phyloP scores from a whole-genome alignment of 805 yeast genomes.

The Starmerella gropengiesseri region DNA sequence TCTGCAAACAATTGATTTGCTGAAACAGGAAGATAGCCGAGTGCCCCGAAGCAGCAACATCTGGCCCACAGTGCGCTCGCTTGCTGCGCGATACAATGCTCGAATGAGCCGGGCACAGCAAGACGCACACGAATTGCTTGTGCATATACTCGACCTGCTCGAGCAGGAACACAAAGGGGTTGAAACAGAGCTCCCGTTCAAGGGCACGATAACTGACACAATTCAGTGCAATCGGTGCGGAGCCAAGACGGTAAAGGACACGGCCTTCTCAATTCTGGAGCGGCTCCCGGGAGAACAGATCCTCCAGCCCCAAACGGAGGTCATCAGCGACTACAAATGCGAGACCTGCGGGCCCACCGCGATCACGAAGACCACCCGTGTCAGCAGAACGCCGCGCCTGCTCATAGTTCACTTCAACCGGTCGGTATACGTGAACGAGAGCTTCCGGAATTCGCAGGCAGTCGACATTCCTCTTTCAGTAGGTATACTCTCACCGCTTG shows the following conservation, averaged over 20 bases:
- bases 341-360: conserved; percentile 48
- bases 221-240: conserved; percentile 62
- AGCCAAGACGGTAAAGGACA: conserved; percentile 45
- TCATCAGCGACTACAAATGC: conserved; percentile 68
- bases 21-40: conserved; percentile 51
- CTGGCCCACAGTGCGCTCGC: conserved; percentile 63
- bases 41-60: conserved; percentile 51
- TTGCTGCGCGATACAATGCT: conserved; percentile 64
- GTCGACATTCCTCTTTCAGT: conserved; percentile 47
- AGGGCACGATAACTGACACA: conserved; percentile 54
- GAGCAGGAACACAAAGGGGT: conserved; percentile 41
- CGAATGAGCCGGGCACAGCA: conserved; percentile 74
- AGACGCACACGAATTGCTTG: conserved; percentile 90
- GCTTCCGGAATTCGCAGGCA: conserved; percentile 59
- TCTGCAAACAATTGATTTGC: conserved; percentile 25
- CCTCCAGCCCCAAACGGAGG: conserved; percentile 48
- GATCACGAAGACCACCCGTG: conserved; percentile 55
- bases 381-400: conserved; percentile 57
- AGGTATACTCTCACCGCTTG: conserved; percentile 32
- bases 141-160: conserved; percentile 66
- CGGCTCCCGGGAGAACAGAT: conserved; percentile 40
- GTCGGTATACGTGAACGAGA: conserved; percentile 46
- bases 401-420: conserved; percentile 77
- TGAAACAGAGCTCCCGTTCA: conserved; percentile 49
- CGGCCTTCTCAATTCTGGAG: conserved; percentile 66